Evolutionary conservation across 257 asterid species (phyloP).

Genomic region (Salvia miltiorrhiza): DNA sequence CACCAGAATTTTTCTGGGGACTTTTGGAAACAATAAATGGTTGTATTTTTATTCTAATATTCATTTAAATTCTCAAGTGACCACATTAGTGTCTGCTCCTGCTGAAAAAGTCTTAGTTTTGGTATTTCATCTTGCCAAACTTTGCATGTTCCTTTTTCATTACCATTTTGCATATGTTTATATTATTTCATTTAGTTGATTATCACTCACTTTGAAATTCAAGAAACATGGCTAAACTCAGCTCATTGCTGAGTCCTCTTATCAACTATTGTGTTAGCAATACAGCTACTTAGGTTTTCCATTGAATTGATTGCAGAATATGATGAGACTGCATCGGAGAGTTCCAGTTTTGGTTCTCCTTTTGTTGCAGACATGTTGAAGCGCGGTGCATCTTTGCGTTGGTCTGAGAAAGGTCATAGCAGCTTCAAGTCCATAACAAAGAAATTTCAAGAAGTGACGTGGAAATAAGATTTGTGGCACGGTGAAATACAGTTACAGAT

Average conservation of each 20-base stretch:
- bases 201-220: neutral
- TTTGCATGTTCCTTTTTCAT: neutral
- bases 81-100: neutral
- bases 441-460: constrained; percentile 67
- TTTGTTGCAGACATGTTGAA: constrained; percentile 64
- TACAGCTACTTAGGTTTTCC: neutral
- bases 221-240: neutral
- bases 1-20: neutral
- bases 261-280: neutral
- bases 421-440: constrained; percentile 81
- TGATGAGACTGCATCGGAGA: constrained; percentile 49
- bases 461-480: constrained; percentile 35
- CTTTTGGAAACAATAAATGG: neutral
- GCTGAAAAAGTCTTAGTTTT: neutral
- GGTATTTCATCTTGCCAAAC: neutral
- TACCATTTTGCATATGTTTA: neutral
- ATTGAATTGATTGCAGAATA: constrained; percentile 51
- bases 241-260: neutral
- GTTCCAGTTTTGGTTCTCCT: constrained; percentile 53
- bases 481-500: neutral
- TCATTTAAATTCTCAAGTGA: neutral
- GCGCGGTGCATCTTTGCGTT: constrained; percentile 61
- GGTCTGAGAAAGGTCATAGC: constrained; percentile 74
- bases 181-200: neutral
- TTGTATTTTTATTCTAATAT: neutral